These are phyloP conservation scores for Debaryomycetaceae sp. DNA, from an alignment of 1,139 yeast genomes.

Conservation along the genomic window DNA sequence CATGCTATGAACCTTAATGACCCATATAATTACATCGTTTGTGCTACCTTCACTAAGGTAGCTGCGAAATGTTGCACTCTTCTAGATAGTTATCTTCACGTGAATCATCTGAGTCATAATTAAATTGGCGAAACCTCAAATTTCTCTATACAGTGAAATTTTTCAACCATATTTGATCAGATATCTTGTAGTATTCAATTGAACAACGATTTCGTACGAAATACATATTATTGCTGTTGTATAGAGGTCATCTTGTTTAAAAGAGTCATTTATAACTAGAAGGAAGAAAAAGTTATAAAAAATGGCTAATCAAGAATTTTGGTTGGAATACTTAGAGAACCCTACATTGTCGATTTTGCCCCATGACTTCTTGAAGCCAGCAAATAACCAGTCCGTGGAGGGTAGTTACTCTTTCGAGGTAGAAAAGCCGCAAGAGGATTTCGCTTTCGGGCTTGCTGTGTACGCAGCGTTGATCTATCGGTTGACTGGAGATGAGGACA, in stretches of 20 bases:
- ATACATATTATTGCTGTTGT: background rate
- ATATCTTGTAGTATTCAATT: background rate
- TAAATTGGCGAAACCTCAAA: background rate
- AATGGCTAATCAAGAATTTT: conserved; percentile 32
- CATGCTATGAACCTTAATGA: too few species aligned
- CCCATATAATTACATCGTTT: background rate
- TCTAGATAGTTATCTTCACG: background rate
- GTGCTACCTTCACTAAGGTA: background rate
- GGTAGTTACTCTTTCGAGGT: conserved; percentile 47
- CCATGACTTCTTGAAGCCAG: conserved; percentile 79
- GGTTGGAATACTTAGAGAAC: conserved; percentile 69
- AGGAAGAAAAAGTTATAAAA: background rate
- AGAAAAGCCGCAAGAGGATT: conserved; percentile 25
- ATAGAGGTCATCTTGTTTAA: background rate
- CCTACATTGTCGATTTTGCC: conserved; percentile 88
- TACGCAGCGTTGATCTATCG: conserved; percentile 73
- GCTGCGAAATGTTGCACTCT: background rate
- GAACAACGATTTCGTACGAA: background rate
- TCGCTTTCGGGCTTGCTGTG: conserved; percentile 60
- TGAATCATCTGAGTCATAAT: background rate
- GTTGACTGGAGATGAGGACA: conserved; percentile 91
- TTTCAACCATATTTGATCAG: background rate
- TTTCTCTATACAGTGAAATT: background rate
- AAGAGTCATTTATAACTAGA: background rate
- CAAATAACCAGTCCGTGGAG: conserved; percentile 66